phyloP scores from a whole-genome alignment of 352 stramenopile species.

The Aphanomyces cochlioides region DNA sequence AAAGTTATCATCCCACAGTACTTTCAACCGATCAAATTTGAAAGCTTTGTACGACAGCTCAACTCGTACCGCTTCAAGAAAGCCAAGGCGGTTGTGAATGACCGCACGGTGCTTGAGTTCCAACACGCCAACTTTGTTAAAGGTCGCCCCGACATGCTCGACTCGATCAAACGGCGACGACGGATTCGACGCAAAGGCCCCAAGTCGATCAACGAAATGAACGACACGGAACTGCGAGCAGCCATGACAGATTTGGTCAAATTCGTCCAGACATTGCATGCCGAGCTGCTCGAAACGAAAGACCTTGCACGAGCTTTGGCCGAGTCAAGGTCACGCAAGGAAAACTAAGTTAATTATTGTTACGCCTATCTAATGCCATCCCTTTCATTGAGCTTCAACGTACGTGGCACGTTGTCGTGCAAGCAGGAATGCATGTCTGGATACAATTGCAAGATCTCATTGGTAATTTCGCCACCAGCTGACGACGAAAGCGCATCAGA shows the following conservation, averaged over 20 bases:
- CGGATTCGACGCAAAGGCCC: conserved; percentile 9
- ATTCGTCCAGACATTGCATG: conserved; percentile 27
- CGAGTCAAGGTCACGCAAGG: background rate
- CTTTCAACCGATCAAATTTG: conserved; percentile 95
- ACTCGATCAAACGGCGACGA: conserved; percentile 25
- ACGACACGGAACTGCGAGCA: conserved; percentile 18
- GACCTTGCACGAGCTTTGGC: conserved; percentile 4
- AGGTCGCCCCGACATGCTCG: conserved; percentile 19
- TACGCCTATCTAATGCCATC: background rate
- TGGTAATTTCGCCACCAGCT: too few relatives aligned
- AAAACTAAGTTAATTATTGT: conserved; percentile 4
- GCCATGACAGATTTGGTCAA: conserved; percentile 15
- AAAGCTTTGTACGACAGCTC: conserved; percentile 91
- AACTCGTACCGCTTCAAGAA: conserved; percentile 95
- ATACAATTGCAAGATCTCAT: too few relatives aligned
- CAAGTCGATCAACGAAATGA: conserved; percentile 14
- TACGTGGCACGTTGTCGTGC: background rate
- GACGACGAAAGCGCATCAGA: too few relatives aligned
- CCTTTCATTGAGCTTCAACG: background rate
- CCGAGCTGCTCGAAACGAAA: conserved; percentile 26
- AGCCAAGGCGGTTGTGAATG: conserved; percentile 15
- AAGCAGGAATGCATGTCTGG: too few relatives aligned
- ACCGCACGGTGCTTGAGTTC: conserved; percentile 14
- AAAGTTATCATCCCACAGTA: conserved; percentile 88
- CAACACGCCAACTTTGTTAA: conserved; percentile 25